Evolutionary conservation across 371 early-diverging fungal species (phyloP).

Genomic region (Paraphysoderma sedebokerense): DNA sequence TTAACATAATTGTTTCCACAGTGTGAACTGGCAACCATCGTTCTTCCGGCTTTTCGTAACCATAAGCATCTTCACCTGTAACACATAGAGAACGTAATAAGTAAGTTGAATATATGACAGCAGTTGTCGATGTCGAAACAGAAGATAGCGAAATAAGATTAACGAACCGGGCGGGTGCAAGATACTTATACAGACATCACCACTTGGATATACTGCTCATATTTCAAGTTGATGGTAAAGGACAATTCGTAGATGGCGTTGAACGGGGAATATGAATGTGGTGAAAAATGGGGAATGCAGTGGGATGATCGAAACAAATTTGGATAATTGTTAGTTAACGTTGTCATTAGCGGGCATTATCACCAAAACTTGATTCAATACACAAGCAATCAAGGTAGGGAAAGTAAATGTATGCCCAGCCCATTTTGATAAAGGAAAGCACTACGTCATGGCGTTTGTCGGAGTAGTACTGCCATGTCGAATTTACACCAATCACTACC

Average conservation of each 20-base stretch:
- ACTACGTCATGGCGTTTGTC: too few species aligned
- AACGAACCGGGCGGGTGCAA: conserved; percentile 60
- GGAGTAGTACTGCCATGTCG: too few species aligned
- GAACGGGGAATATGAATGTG: too few species aligned
- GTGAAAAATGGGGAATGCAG: neutral
- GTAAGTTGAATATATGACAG: conserved; percentile 8
- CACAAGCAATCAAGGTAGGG: neutral
- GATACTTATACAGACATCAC: conserved; percentile 85
- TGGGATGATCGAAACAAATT: neutral
- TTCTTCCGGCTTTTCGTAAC: conserved; percentile 76
- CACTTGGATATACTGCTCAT: conserved; percentile 66
- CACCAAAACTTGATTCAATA: neutral
- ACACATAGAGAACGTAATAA: neutral
- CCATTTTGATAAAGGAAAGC: neutral
- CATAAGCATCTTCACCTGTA: conserved; percentile 59
- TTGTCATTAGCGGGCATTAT: neutral
- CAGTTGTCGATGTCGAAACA: too few species aligned
- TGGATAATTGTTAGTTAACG: neutral
- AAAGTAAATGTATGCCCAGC: neutral
- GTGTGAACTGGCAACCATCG: conserved; percentile 90
- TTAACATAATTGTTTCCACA: conserved; percentile 77
- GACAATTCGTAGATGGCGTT: too few species aligned
- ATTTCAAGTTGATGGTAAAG: too few species aligned
- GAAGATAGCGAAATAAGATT: too few species aligned
- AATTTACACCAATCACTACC: neutral